Conservation (phyloP, 2,329 filamentous ascomycete genomes). For the Xylaria digitata region DNA sequence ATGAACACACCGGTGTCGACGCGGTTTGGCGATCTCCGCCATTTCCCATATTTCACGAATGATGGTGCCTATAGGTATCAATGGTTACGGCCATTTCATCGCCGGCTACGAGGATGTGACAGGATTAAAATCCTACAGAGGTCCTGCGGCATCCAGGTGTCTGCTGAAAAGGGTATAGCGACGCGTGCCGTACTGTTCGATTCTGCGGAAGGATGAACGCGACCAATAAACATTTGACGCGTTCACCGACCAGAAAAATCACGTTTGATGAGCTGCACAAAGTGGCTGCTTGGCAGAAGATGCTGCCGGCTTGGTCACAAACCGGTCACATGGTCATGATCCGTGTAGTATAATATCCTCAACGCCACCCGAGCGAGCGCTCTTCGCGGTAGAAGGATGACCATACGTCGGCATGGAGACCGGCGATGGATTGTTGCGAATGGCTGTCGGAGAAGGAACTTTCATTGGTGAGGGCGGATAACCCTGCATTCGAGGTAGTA, state of each 20-base stretch:
- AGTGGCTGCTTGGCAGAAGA: slow-evolving; percentile 26
- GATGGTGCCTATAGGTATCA: slow-evolving; percentile 25
- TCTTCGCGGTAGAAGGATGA: slow-evolving; percentile 13
- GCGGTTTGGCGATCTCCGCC: slow-evolving; percentile 31
- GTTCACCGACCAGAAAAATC: slow-evolving; percentile 5
- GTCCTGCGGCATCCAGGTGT: slow-evolving; percentile 21
- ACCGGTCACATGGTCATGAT: slow-evolving; percentile 28
- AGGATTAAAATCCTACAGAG: slow-evolving; percentile 25
- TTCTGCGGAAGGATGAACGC: slow-evolving; percentile 29
- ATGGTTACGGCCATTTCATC: slow-evolving; percentile 32
- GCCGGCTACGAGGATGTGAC: slow-evolving; percentile 32
- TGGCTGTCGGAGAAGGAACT: slow-evolving; percentile 33
- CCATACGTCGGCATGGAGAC: slow-evolving; percentile 17
- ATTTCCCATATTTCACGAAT: slow-evolving; percentile 31
- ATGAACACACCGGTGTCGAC: slow-evolving; percentile 35
- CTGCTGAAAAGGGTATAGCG: slow-evolving; percentile 31
- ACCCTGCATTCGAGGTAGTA: slow-evolving; percentile 19
- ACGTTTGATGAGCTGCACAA: slow-evolving; percentile 21
- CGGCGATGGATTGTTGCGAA: slow-evolving; percentile 23
- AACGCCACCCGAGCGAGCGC: slow-evolving; percentile 17
- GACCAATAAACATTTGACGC: slow-evolving; percentile 26
- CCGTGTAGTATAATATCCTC: slow-evolving; percentile 24
- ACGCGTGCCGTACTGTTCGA: slow-evolving; percentile 29
- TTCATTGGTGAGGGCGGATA: slow-evolving; percentile 20
- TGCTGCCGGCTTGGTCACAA: slow-evolving; percentile 20